Base-by-base conservation (phyloP, 305 asterid species). In the Withania somnifera region DNA sequence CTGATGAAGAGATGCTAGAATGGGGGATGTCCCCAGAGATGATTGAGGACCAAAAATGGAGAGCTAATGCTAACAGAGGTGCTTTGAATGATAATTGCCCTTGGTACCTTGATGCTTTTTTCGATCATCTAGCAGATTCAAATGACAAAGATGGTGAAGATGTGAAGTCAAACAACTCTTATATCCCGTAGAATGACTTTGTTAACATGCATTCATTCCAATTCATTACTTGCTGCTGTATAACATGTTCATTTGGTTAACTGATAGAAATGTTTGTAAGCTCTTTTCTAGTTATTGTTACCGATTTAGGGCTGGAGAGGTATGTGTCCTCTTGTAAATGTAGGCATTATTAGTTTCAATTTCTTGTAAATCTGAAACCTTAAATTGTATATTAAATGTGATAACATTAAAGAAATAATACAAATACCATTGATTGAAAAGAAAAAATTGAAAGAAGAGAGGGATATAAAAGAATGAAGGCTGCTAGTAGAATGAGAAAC, bases 21-120 rank as follows among this genome's bases (percentile, higher is more conserved):
- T 94, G 98, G 98, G 98, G 98, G 1, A 83, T 94, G 30, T 89
- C 95, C 4, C 78, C 89, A 4, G 87, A 93, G 14, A 94, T 92
- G 98, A 91, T 94, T 24, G 75, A 83, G 3, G 97, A 91, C 50
- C 98, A 94, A 81, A 88, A 75, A 68, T 79, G 89, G 90, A 80
- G 90, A 57, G 90, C 90, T 22, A 66, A 69, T 67, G 89, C 90
- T 20, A 45, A 71, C 9, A 82, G 76, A 20, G 89, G 91, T 8
- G 86, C 84, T 22, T 85, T 85, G 88, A 83, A 83, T 30, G 91
- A 88, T 6, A 82, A 84, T 61, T 85, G 86, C 71, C 87, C 89
- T 2, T 80, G 86, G 88, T 86, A 86, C 63, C 84, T 88, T 19
- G 86, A 86, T 77, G 45, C 77, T 22, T 88, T 88, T 64, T 86